Conservation (phyloP, 1,284 basidiomycete species). For the Tilletia setariae region DNA sequence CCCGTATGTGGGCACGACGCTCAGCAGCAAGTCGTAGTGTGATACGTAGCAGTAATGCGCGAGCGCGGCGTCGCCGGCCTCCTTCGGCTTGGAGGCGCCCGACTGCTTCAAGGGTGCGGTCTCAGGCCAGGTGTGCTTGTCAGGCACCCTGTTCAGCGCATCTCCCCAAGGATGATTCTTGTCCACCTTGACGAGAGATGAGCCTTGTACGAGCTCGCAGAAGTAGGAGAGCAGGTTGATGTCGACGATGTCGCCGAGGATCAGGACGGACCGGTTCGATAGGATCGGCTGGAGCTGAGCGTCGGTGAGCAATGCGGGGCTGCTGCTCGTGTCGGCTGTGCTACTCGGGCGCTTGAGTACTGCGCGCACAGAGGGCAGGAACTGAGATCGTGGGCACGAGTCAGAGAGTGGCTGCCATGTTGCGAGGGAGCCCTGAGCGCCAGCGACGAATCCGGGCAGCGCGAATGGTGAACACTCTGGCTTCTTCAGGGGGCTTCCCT, state of each 20-base stretch:
- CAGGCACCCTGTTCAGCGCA: constrained; percentile 32
- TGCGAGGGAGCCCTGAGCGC: constrained; percentile 29
- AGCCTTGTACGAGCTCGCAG: constrained; percentile 50
- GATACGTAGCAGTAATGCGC: constrained; percentile 56
- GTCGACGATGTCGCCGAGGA: constrained; percentile 55
- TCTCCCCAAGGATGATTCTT: constrained; percentile 48
- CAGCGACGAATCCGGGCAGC: constrained; percentile 37
- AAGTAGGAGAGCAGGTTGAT: constrained; percentile 54
- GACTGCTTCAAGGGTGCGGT: constrained; percentile 23
- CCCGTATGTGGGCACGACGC: constrained; percentile 55
- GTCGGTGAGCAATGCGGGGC: not conserved
- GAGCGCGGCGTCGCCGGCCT: constrained; percentile 42
- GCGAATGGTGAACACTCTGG: constrained; percentile 33
- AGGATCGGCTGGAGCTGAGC: constrained; percentile 42
- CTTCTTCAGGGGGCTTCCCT: not conserved
- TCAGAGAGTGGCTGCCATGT: constrained; percentile 40
- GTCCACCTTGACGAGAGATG: constrained; percentile 41
- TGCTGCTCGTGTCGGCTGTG: not conserved
- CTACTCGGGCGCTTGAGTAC: constrained; percentile 24
- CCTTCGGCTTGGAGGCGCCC: not conserved
- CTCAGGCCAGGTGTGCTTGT: constrained; percentile 25
- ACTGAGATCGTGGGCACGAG: constrained; percentile 29
- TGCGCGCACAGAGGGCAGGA: constrained; percentile 30
- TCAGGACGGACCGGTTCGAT: constrained; percentile 54
- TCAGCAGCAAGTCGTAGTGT: constrained; percentile 53